A percentile compares a stretch with the other conserved stretches of the same genome.
phyloP scores from a whole-genome alignment of 2,329 filamentous ascomycete genomes.

The Knufia petricola region DNA sequence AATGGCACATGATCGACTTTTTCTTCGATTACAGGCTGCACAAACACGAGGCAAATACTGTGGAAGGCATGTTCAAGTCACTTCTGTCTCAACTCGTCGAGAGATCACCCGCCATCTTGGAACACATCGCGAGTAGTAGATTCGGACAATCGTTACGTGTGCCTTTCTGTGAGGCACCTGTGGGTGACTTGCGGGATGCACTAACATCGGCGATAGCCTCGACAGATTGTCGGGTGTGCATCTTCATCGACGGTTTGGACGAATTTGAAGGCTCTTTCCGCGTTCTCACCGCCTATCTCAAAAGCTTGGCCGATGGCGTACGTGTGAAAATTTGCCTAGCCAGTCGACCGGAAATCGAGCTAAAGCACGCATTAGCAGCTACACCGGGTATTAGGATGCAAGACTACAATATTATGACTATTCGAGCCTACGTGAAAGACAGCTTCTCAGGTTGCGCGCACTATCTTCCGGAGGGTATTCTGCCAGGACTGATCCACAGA shows the following conservation, averaged over 20 bases:
- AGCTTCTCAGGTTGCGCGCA: background rate
- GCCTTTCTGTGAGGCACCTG: background rate
- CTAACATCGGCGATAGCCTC: background rate
- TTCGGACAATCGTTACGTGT: background rate
- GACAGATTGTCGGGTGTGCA: conserved; percentile 1
- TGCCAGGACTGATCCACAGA: background rate
- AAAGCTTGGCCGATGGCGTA: background rate
- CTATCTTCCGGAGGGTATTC: background rate
- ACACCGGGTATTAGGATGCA: background rate
- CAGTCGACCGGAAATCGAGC: background rate
- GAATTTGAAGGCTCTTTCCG: conserved; percentile 6
- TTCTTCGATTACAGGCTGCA: background rate
- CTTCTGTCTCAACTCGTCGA: background rate
- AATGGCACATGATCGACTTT: background rate
- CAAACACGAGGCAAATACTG: background rate
- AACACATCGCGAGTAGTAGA: background rate
- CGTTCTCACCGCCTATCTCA: background rate
- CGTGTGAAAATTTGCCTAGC: background rate
- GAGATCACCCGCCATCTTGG: background rate
- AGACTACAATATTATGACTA: background rate
- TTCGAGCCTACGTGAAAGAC: background rate
- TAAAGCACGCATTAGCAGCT: background rate
- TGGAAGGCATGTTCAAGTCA: background rate
- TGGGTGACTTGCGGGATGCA: background rate
- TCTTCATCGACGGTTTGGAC: conserved; percentile 12